phyloP scores from a whole-genome alignment of 192 early-diverging fungal genomes.

The Chytriomyces sp. region DNA sequence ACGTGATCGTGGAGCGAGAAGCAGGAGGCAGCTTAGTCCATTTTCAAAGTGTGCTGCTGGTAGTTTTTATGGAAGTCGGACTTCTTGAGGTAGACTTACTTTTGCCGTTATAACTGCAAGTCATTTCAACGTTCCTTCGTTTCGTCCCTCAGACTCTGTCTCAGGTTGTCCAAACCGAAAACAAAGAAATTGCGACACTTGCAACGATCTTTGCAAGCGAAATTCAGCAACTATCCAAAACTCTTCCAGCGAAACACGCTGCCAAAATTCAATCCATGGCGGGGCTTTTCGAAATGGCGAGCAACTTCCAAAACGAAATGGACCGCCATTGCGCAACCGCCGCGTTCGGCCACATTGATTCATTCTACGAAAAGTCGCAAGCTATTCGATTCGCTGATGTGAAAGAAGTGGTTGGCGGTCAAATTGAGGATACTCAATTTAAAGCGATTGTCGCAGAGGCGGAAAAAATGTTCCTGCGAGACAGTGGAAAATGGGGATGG shows the following conservation, averaged over 20 bases:
- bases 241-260: conserved; percentile 65
- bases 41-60: conserved; percentile 70
- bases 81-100: conserved; percentile 49
- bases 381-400: conserved; percentile 51
- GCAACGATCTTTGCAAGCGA: conserved; percentile 78
- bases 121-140: not conserved
- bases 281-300: conserved; percentile 72
- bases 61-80: conserved; percentile 78
- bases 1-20: conserved; percentile 11
- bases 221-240: conserved; percentile 72
- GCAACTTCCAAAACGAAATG: conserved; percentile 75
- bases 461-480: conserved; percentile 71
- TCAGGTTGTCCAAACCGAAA: conserved; percentile 67
- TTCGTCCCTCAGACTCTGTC: conserved; percentile 63
- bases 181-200: conserved; percentile 63
- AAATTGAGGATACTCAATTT: conserved; percentile 78
- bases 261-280: conserved; percentile 64
- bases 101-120: not conserved
- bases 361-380: conserved; percentile 43
- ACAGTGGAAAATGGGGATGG: conserved; percentile 82
- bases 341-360: conserved; percentile 77
- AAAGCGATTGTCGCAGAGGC: conserved; percentile 69
- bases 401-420: conserved; percentile 37
- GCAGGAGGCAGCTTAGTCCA: conserved; percentile 37
- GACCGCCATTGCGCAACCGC: conserved; percentile 75